phyloP scores from a whole-genome alignment of 768 basidiomycete genomes.

The Leccinum disarticulatum region DNA sequence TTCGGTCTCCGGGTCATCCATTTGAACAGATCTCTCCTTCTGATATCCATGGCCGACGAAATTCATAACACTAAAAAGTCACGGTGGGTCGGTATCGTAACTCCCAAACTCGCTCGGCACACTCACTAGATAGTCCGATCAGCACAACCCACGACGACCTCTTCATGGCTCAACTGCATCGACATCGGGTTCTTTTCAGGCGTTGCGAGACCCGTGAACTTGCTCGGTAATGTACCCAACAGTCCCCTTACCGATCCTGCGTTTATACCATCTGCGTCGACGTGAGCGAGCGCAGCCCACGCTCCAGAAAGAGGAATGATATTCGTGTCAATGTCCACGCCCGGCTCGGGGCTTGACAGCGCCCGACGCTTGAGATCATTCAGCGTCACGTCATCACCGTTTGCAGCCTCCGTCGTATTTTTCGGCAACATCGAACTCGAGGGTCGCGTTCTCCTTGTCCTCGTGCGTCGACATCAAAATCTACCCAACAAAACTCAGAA shows the following conservation, averaged over 20 bases:
- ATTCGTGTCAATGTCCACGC: conserved; percentile 63
- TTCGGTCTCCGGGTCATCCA: background rate
- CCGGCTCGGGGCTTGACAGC: conserved; percentile 27
- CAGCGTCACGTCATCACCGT: background rate
- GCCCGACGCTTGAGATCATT: conserved; percentile 12
- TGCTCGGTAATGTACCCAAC: conserved; percentile 58
- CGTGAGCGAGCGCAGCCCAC: conserved; percentile 66
- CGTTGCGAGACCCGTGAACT: conserved; percentile 76
- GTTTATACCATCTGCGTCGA: conserved; percentile 32
- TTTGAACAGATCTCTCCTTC: conserved; percentile 25
- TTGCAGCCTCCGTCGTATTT: conserved; percentile 18
- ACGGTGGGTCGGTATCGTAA: conserved; percentile 12
- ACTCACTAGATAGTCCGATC: conserved; percentile 90
- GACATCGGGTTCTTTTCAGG: conserved; percentile 96
- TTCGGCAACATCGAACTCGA: conserved; percentile 21
- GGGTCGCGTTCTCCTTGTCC: conserved; percentile 43
- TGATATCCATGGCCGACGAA: conserved; percentile 60
- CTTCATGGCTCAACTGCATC: conserved; percentile 88
- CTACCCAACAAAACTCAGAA: conserved; percentile 35
- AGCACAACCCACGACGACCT: conserved; percentile 88
- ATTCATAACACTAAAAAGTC: conserved; percentile 50
- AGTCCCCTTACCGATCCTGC: conserved; percentile 51
- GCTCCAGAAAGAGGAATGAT: conserved; percentile 70
- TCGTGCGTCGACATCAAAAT: conserved; percentile 83
- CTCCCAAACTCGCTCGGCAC: background rate